Base-by-base conservation (phyloP, 2,329 filamentous ascomycete species). In the Neonectria ditissima region DNA sequence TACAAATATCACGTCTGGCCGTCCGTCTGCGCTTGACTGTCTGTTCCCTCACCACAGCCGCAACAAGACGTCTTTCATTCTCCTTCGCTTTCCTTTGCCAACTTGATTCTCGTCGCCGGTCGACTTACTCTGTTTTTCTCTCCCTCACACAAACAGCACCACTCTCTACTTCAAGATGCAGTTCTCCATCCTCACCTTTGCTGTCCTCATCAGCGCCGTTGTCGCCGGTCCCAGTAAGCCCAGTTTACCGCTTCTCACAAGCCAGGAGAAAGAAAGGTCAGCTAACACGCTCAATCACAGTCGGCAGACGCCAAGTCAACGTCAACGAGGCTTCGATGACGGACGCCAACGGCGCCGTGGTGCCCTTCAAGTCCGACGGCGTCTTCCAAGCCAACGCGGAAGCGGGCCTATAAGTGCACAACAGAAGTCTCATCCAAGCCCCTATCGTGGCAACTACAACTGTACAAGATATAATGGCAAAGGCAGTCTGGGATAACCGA, bases 141-240 rank as follows among this genome's bases (percentile, higher is more conserved):
- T 69, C 65, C 75, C 68, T 56, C 69, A 64, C 28, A 30, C 26
- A 8, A 16, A 37, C 14, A 28, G 22, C n/a, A 52, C 24, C 32
- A 22, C 45, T 44, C 39, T 55, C 73, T 39, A 43, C 70, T 74
- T 78, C 81, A 86, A 80, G 63, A 87, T 87, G 85, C 82, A 86
- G 80, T 83, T 83, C 81, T 80, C 82, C 63, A 65, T 82, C 66
- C 66, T 83, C 70, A 78, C 81, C 71, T 61, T 86, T 65, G 76
- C 84, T 69, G 77, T 83, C 65, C 75, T 87, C 65, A 78, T 80
- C 75, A 77, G 82, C 59, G 77, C 81, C 71, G 83, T 79, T 70
- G 74, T 83, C 70, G 84, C 83, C 60, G 77, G 71, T 54, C 51
- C 67, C 47, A 65, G 76, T 78, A 70, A 66, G 75, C 60, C 22